Percentiles rank a stretch among this genome's conserved stretches.
phyloP scores from a whole-genome alignment of 768 basidiomycete genomes.

The Leucogyrophana mollusca region DNA sequence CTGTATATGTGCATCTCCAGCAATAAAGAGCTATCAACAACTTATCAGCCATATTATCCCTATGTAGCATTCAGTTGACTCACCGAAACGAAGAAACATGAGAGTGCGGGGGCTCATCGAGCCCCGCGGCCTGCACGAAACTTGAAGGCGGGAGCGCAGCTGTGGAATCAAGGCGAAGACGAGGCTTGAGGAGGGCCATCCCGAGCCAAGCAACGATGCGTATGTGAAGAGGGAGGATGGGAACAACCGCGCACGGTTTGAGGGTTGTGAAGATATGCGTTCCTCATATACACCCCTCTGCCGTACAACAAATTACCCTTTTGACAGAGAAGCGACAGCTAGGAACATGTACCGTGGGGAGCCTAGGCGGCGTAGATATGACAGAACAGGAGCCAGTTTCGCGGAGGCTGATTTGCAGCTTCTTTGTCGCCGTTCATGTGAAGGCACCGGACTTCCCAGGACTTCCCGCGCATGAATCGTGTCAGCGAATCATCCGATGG shows the following conservation, averaged over 20 bases:
- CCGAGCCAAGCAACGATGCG: neutral
- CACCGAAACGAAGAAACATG: slow-evolving; percentile 54
- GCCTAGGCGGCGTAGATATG: slow-evolving; percentile 1
- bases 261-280: neutral
- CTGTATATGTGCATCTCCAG: slow-evolving; percentile 64
- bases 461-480: too few relatives aligned
- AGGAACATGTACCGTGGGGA: slow-evolving; percentile 8
- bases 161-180: slow-evolving; percentile 11
- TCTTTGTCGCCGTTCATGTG: slow-evolving; percentile 12
- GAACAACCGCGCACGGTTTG: slow-evolving; percentile 1
- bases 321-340: slow-evolving; percentile 15
- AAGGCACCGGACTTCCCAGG: slow-evolving; percentile 1
- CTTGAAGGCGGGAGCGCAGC: slow-evolving; percentile 28
- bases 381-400: neutral
- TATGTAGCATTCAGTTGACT: slow-evolving; percentile 10
- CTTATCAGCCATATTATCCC: neutral
- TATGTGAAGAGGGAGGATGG: neutral
- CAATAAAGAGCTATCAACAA: slow-evolving; percentile 42
- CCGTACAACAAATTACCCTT: slow-evolving; percentile 19
- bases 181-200: slow-evolving; percentile 21
- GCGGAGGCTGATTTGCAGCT: slow-evolving; percentile 4
- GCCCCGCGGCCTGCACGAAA: slow-evolving; percentile 29
- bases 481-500: too few relatives aligned
- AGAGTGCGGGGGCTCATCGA: slow-evolving; percentile 29
- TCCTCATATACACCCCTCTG: slow-evolving; percentile 20